Evolutionary conservation across 805 yeast genomes (phyloP), one percentile per base, ranked within the genome.

Genomic region (Yamadazyma paraphyllophila): DNA sequence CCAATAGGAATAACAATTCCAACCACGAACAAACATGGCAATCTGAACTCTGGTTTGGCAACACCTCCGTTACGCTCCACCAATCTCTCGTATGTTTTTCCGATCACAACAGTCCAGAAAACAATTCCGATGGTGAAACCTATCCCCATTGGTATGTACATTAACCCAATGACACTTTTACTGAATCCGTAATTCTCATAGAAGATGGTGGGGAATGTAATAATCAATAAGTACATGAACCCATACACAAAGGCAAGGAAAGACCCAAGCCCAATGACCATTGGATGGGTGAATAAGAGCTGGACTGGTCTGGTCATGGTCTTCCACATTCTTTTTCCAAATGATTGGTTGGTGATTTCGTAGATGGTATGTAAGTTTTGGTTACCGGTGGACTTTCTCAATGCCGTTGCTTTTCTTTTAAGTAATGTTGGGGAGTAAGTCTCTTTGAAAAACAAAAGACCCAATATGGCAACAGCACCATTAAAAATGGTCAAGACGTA

Each of bases 221-320:
- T 81, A 45, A 83, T 70, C 70, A 83, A 66, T 47, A 83, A 68
- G 60, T 83, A 83, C 74, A 82, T 71, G 64, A 80, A 78, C 12
- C 88, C 88, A 58, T 82, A 83, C 6, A 75, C 71, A 56, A 81
- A 78, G 1, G 88, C 88, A 78, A 80, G 73, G 59, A 77, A 81
- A 4, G 76, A 59, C 2, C 88, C 87, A 31, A 83, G 64, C 0
- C 85, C 83, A 24, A 79, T 64, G 26, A 83, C 80, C 76, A 83
- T 80, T 2, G 88, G 88, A 55, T 82, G 80, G 17, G 79, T 71
- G 33, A 71, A 59, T 25, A 83, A 62, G 44, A 83, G 62, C 36
- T 63, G 65, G 14, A 82, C 37, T 2, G 89, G 89, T 42, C 88
- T 69, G 26, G 77, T 63, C 43, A 81, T 64, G 7, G 84, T 76